Base-by-base conservation (phyloP, 345 rosid genomes). In the Bruguiera parviflora region DNA sequence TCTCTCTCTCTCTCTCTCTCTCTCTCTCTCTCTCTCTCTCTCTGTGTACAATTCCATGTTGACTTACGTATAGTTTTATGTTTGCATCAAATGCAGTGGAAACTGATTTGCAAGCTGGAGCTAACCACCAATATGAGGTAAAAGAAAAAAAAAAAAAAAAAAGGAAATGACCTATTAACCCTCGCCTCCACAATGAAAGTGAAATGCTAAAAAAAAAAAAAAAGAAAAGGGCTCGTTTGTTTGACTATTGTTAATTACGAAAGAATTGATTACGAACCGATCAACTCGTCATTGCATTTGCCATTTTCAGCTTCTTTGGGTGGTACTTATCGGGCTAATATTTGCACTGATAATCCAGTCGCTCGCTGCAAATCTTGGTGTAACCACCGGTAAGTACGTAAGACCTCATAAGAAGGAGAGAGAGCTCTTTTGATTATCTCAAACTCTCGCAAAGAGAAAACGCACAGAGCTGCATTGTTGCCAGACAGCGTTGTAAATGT, bases 81-180 rank as follows among this genome's bases (percentile, higher is more conserved):
- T 5, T 71, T 24, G 31, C 16, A 13, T 47, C 9, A 61, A 61
- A 11, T 10, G 28, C 85, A 88, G 89, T 89, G 87, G 90, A 87
- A 77, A 87, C 95, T 29, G 95, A 89, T 64, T 58, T 89, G 64
- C 90, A 89, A 79, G 91, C 95, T 16, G 91, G 95, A 59, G 89
- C 95, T 52, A 58, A 63, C 69, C 78, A 87, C 53, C 35, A 71
- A 25, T 89, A 67, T 53, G 87, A 89, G 91, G 95, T 85, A 77
- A 47, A n/a, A 1, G 8, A 7, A 33, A 47, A 18, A 0, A 32
- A 21, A 2, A 21, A 2, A 11, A 0, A 3, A 15, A 15, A 15
- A 15, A 0, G 49, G 49, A 13, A 43, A 43, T 43, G 15, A 13
- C 49, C 5, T 3, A 43, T 43, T 43, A 43, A 11, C 47, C 5